Base-by-base conservation (phyloP, 1,284 basidiomycete genomes). In the Rhizoctonia solani region DNA sequence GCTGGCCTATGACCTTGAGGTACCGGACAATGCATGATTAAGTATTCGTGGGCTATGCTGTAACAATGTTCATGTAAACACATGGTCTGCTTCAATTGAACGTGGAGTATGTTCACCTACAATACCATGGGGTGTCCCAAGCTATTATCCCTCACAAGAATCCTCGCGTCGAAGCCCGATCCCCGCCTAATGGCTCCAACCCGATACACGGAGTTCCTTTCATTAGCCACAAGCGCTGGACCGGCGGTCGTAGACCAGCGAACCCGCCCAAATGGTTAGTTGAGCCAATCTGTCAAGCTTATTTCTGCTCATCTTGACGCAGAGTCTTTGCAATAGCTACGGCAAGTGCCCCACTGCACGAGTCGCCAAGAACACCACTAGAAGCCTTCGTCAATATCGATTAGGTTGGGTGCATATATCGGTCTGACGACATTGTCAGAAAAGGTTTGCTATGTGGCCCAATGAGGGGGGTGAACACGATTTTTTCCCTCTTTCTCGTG, bases 1-100 rank as follows among this genome's bases (percentile, higher is more conserved):
- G n/a, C 19, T 61, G 56, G 56, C 44, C 19, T 61, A 61, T 30
- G 56, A 61, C n/a, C 50, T 61, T 23, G 56, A 61, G 9, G 42
- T 61, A 37, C 56, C 46, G 25, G 46, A 61, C 21, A 46, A 61
- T 21, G 56, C 46, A 29, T 61, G 32, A 61, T 46, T 8, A 9
- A 47, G 9, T n/a, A n/a, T n/a, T n/a, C n/a, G n/a, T n/a, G n/a
- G n/a, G n/a, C 44, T 9, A 19, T 21, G 13, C 21, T 46, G 8
- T 9, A 19, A 19, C 44, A 11, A 46, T 6, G 6, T 46, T 19
- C 21, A 21, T 46, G 44, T 19, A 39, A 8, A 39, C 44, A 19
- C 44, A 46, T 14, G 8, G 44, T 14, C 21, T 19, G 16, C 37
- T 39, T 8, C 37, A 8, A 16, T 39, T 8, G 37, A 39, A 6